These are phyloP conservation scores for Chalciporus chontae DNA, from an alignment of 768 basidiomycete species.

Conservation along the genomic window DNA sequence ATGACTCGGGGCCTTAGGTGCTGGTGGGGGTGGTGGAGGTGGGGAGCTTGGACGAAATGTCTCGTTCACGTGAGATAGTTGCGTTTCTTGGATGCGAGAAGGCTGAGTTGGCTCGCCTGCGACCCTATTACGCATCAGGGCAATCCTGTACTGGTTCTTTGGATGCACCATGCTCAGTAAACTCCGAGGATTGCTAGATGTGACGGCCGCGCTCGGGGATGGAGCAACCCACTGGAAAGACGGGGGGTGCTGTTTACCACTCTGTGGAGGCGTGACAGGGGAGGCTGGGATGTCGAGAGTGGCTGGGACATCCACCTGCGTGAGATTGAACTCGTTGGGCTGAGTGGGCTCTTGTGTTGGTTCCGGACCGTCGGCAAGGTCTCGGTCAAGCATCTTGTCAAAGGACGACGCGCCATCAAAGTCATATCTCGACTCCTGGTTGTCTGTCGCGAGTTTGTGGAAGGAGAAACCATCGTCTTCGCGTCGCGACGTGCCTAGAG, in stretches of 20 bases:
- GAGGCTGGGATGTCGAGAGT: conserved; percentile 3
- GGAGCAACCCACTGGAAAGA: conserved; percentile 24
- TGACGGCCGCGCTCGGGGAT: conserved; percentile 8
- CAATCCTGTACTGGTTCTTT: conserved; percentile 28
- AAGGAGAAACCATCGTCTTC: conserved; percentile 9
- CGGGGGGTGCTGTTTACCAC: conserved; percentile 5
- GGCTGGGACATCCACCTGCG: conserved; percentile 2
- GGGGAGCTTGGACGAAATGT: background rate
- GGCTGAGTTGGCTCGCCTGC: conserved; percentile 16
- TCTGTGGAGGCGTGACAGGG: conserved; percentile 1
- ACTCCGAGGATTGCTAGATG: conserved; percentile 28
- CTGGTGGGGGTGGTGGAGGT: conserved; percentile 1
- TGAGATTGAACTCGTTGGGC: conserved; percentile 3
- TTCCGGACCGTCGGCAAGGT: conserved; percentile 21
- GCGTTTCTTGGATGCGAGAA: conserved; percentile 18
- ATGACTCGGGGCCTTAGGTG: background rate
- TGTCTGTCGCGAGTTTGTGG: conserved; percentile 9
- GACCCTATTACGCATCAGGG: conserved; percentile 22
- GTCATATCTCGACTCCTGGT: conserved; percentile 30
- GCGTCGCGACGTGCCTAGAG: conserved; percentile 14
- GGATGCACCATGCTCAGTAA: conserved; percentile 35
- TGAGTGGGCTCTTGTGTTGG: conserved; percentile 21
- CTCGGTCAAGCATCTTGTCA: conserved; percentile 36
- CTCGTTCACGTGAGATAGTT: conserved; percentile 3
- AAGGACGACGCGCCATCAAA: conserved; percentile 42